phyloP scores from a whole-genome alignment of 2,329 filamentous ascomycete genomes.

The Penicillium nordicum region DNA sequence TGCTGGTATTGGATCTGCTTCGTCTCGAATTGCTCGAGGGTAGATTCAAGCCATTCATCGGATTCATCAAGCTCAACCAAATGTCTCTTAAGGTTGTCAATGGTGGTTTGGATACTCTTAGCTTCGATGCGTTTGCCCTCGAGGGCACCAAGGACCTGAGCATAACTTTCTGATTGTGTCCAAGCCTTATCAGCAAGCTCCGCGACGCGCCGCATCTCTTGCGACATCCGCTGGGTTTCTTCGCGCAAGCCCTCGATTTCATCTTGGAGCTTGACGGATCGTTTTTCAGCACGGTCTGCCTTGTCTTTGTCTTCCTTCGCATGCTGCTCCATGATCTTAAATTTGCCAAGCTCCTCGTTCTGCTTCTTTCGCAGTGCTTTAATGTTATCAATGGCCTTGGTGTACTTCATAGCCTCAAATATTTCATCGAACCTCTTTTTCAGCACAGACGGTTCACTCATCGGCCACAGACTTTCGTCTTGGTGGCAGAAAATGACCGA shows the following conservation, averaged over 20 bases:
- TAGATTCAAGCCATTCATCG: slow-evolving; percentile 69
- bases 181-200: slow-evolving; percentile 63
- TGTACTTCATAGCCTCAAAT: slow-evolving; percentile 95
- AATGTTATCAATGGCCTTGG: slow-evolving; percentile 94
- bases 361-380: slow-evolving; percentile 81
- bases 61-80: slow-evolving; percentile 75
- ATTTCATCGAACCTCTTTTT: slow-evolving; percentile 98
- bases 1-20: slow-evolving; percentile 63
- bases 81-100: slow-evolving; percentile 66
- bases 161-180: slow-evolving; percentile 69
- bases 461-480: slow-evolving; percentile 94
- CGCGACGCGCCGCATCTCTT: slow-evolving; percentile 43
- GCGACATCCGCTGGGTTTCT: slow-evolving; percentile 59
- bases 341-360: slow-evolving; percentile 67
- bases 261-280: slow-evolving; percentile 60
- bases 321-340: slow-evolving; percentile 71
- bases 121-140: slow-evolving; percentile 73
- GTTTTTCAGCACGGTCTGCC: slow-evolving; percentile 67
- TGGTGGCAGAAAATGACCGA: slow-evolving; percentile 98
- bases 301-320: slow-evolving; percentile 82
- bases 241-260: slow-evolving; percentile 57
- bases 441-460: slow-evolving; percentile 78
- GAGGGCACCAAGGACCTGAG: slow-evolving; percentile 70
- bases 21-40: slow-evolving; percentile 73
- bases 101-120: slow-evolving; percentile 64